Evolutionary conservation across 768 basidiomycete species (phyloP), one percentile per base, ranked within the genome.

Genomic region (Hemileccinum impolitum): DNA sequence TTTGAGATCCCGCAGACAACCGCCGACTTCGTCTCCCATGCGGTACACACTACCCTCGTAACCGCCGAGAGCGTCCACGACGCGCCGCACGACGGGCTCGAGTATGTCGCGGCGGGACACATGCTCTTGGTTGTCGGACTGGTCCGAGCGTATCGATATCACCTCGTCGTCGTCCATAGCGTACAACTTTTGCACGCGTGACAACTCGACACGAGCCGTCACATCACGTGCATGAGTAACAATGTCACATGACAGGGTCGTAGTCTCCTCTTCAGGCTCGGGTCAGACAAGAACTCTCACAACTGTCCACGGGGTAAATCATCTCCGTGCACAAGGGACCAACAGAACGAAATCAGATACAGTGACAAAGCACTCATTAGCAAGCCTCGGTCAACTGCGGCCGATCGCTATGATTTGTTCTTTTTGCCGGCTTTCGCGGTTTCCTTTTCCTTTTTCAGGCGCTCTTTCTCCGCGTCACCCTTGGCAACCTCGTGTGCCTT

Each of bases 1-100:
- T 72, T 98, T 98, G 52, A 99, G 75, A 66, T 98, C 96, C 59
- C 90, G 90, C 57, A 99, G 67, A 68, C 93, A 95, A 2, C 87
- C 87, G 51, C 73, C 72, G n/a, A 77, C 82, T 53, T 90, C 82
- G 72, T 93, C 90, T 37, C 90, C 90, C 61, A 91, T 79, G 37
- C 83, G 74, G 67, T 93, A 93, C 5, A 62, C 67, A 18, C 75
- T 78, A 6, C 66, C 76, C 67, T 92, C 87, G 55, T 77, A 72
- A 1, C 90, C 90, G 36, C 90, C 90, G 0, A 93, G 74, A 2
- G 90, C 90, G 57, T 85, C 84, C 23, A 93, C 83, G 30, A 92
- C 88, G 54, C 80, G 78, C 35, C 75, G 78, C 41, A 93, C 80
- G 28, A 87, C 74, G 2, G 87, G 85, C 43, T 77, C 76, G 26